Conservation (phyloP, 1,284 basidiomycete genomes). For the Ustilago xerochloae region DNA sequence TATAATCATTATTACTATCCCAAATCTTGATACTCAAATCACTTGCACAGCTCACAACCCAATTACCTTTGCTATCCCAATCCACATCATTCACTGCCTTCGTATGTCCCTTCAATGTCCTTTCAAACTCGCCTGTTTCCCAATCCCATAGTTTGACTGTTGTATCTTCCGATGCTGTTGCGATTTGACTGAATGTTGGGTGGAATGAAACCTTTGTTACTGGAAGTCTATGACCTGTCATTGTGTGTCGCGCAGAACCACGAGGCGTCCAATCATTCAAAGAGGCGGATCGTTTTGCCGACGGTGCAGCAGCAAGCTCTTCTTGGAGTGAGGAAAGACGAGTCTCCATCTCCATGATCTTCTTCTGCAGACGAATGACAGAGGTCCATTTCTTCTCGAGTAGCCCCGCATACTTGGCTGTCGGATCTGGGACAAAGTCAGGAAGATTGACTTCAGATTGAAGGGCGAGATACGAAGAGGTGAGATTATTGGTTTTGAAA, state of each 20-base stretch:
- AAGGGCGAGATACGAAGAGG: slow-evolving; percentile 76
- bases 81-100: slow-evolving; percentile 87
- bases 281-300: slow-evolving; percentile 76
- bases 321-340: slow-evolving; percentile 80
- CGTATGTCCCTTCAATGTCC: slow-evolving; percentile 90
- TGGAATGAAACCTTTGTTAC: slow-evolving; percentile 86
- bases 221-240: slow-evolving; percentile 82
- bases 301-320: slow-evolving; percentile 75
- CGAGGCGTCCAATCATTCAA: slow-evolving; percentile 85
- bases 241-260: slow-evolving; percentile 79
- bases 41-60: slow-evolving; percentile 86
- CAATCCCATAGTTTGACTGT: slow-evolving; percentile 94
- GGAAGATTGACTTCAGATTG: slow-evolving; percentile 72
- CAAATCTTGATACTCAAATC: slow-evolving; percentile 91
- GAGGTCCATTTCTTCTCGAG: slow-evolving; percentile 96
- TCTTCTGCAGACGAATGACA: slow-evolving; percentile 90
- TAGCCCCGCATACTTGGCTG: slow-evolving; percentile 82
- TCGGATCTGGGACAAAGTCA: slow-evolving; percentile 82
- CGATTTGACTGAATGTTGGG: slow-evolving; percentile 83
- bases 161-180: slow-evolving; percentile 85
- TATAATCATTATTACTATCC: slow-evolving; percentile 89
- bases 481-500: slow-evolving; percentile 77
- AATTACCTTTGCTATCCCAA: slow-evolving; percentile 84
- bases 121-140: slow-evolving; percentile 91
- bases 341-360: slow-evolving; percentile 80